phyloP scores from a whole-genome alignment of 2,329 filamentous ascomycete species.

The Fonsecaea erecta region DNA sequence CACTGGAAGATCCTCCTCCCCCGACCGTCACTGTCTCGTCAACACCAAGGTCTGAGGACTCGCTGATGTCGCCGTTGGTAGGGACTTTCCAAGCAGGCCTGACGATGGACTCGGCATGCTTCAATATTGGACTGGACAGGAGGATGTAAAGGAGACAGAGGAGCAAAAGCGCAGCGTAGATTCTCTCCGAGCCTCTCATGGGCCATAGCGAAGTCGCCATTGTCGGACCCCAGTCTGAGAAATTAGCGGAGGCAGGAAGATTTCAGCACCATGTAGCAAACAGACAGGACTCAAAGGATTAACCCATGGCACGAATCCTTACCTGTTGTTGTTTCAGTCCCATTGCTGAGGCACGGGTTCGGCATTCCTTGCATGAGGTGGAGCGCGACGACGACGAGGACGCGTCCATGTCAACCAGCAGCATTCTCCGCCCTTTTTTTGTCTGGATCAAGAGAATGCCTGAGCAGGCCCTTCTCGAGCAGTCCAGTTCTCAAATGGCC shows the following conservation, averaged over 20 bases:
- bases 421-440: neutral
- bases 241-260: neutral
- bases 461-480: neutral
- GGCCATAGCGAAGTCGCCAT: slow-evolving; percentile 6
- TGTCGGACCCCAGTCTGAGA: neutral
- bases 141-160: slow-evolving; percentile 13
- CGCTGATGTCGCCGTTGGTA: neutral
- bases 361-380: slow-evolving; percentile 2
- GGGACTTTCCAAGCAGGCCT: neutral
- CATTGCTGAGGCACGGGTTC: slow-evolving; percentile 5
- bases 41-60: neutral
- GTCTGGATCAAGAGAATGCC: neutral
- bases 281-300: neutral
- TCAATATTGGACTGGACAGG: slow-evolving; percentile 1
- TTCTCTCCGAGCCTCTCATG: slow-evolving; percentile 4
- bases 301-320: neutral
- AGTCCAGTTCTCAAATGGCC: slow-evolving; percentile 1
- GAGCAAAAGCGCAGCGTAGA: slow-evolving; percentile 9
- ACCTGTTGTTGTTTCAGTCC: neutral
- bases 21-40: neutral
- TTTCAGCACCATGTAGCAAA: neutral
- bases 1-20: neutral
- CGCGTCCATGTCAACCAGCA: neutral
- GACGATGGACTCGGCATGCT: neutral
- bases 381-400: neutral